Conservation (phyloP, 192 early-diverging fungal species). For the Backusella mclennaniae region DNA sequence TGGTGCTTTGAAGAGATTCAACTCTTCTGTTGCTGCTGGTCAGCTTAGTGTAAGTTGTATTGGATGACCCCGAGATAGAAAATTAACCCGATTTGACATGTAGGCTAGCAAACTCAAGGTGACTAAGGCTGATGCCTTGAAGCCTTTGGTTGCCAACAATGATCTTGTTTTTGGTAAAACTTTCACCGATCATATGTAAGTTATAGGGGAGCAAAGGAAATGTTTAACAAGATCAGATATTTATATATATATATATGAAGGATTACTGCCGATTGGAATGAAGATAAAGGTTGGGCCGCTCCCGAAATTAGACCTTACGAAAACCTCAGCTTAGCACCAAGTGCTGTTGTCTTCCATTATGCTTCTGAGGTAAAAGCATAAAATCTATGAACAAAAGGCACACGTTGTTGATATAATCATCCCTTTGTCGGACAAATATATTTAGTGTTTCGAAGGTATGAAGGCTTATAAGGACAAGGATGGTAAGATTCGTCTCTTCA, state of each 20-base stretch:
- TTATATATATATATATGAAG: not conserved
- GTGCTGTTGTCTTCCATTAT: constrained; percentile 92
- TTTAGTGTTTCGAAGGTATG: constrained; percentile 86
- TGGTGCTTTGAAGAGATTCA: constrained; percentile 14
- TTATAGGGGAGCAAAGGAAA: not conserved
- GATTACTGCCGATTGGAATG: constrained; percentile 77
- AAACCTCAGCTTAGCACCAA: constrained; percentile 79
- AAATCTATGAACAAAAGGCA: not conserved
- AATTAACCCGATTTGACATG: not conserved
- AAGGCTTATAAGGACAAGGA: constrained; percentile 91
- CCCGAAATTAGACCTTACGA: constrained; percentile 87
- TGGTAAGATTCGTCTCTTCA: constrained; percentile 87
- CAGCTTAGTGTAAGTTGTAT: constrained; percentile 12
- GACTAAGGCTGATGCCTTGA: constrained; percentile 28
- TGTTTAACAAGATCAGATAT: not conserved
- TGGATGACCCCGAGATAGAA: not conserved
- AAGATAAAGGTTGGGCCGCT: constrained; percentile 70
- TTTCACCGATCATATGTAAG: constrained; percentile 94
- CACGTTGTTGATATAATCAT: not conserved
- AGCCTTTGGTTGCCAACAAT: constrained; percentile 59
- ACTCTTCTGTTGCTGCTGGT: not conserved
- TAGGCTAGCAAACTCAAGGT: constrained; percentile 24
- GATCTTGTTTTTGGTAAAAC: constrained; percentile 84
- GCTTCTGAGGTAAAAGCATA: constrained; percentile 58
- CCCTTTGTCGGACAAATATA: not conserved